phyloP scores from a whole-genome alignment of 306 rosid genomes.

The Senna tora region DNA sequence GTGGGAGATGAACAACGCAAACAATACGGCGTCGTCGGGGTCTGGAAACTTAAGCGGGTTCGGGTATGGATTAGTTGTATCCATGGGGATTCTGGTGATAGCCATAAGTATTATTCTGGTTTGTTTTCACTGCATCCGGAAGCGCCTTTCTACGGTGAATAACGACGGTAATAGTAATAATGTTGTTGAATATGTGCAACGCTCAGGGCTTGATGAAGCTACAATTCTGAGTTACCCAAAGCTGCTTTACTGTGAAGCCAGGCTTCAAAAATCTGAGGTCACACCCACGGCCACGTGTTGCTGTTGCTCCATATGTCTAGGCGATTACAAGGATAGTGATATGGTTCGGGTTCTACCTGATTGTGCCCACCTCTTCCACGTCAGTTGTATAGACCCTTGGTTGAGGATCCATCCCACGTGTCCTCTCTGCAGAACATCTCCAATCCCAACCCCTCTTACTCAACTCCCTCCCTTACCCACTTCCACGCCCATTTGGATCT shows the following conservation, averaged over 20 bases:
- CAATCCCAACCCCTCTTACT: slow-evolving; percentile 59
- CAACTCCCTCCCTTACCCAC: slow-evolving; percentile 62
- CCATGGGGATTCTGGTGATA: slow-evolving; percentile 57
- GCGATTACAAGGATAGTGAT: slow-evolving; percentile 56
- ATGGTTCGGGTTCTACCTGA: slow-evolving; percentile 59
- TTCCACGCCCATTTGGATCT: too few relatives aligned
- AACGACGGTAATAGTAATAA: too few relatives aligned
- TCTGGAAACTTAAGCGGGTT: slow-evolving; percentile 45
- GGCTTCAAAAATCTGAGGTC: too few relatives aligned
- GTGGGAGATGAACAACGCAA: too few relatives aligned
- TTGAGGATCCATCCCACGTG: slow-evolving; percentile 63
- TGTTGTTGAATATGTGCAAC: too few relatives aligned
- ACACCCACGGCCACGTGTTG: slow-evolving; percentile 39
- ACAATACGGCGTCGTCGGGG: too few relatives aligned
- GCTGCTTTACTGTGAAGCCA: too few relatives aligned
- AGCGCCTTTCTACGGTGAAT: too few relatives aligned
- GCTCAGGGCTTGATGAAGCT: slow-evolving; percentile 51
- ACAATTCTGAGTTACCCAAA: slow-evolving; percentile 53
- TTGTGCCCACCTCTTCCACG: slow-evolving; percentile 60
- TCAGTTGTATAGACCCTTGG: slow-evolving; percentile 67
- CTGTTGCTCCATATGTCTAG: slow-evolving; percentile 70
- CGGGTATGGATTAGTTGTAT: slow-evolving; percentile 61
- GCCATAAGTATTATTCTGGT: slow-evolving; percentile 56
- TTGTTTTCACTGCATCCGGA: slow-evolving; percentile 62
- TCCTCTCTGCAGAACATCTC: slow-evolving; percentile 70